Conservation (phyloP, 805 yeast genomes). For the Saccharomycopsis guyanensis region DNA sequence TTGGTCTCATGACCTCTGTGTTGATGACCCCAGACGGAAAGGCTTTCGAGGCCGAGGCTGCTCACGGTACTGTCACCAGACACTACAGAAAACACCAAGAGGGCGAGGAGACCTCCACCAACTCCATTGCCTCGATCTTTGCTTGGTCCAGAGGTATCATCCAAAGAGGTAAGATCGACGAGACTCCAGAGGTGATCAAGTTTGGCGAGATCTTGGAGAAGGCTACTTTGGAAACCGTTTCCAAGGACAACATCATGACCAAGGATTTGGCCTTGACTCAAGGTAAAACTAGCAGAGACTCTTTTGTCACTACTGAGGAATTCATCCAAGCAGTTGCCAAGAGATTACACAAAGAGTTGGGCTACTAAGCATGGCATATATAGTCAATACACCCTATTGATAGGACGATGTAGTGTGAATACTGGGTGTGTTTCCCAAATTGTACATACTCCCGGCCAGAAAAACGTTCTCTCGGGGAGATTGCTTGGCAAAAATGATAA, state of each 20-base stretch:
- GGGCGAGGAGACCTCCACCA: conserved; percentile 78
- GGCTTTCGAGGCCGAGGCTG: conserved; percentile 81
- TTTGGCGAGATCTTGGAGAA: conserved; percentile 61
- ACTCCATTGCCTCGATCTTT: conserved; percentile 77
- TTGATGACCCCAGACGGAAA: conserved; percentile 80
- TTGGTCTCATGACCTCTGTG: conserved; percentile 80
- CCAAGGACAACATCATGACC: conserved; percentile 70
- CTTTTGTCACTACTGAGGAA: conserved; percentile 67
- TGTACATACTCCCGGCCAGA: no score
- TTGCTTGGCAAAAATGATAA: no score
- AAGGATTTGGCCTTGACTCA: conserved; percentile 72
- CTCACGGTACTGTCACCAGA: conserved; percentile 84
- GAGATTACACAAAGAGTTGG: conserved; percentile 30
- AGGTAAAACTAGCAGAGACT: conserved; percentile 51
- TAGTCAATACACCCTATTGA: no score
- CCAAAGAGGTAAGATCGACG: conserved; percentile 73
- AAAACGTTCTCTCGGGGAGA: no score
- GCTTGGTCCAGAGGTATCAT: conserved; percentile 84
- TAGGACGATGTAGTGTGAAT: no score
- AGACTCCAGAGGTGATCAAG: conserved; percentile 59
- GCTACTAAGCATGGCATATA: no score
- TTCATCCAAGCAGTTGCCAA: conserved; percentile 71
- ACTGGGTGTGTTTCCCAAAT: no score
- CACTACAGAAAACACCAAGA: conserved; percentile 76
- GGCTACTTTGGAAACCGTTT: conserved; percentile 66